Percentiles rank a stretch among this genome's conserved stretches.
These are phyloP conservation scores for Pythium aphanidermatum DNA, from an alignment of 352 stramenopile species.

Conservation along the genomic window DNA sequence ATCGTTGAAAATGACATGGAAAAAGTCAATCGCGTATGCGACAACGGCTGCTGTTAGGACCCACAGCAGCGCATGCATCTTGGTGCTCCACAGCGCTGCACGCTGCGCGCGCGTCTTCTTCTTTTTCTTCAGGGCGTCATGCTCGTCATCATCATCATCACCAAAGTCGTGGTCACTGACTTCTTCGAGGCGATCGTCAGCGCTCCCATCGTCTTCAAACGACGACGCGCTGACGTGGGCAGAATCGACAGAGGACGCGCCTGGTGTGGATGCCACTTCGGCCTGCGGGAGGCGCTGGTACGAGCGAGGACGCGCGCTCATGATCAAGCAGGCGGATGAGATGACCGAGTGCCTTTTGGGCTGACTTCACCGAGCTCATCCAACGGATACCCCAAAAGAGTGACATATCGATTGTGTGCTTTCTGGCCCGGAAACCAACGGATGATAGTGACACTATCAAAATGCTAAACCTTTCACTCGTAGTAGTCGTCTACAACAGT, in stretches of 20 bases:
- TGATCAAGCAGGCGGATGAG: conserved; percentile 2
- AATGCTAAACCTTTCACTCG: too few species aligned
- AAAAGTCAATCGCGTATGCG: conserved; percentile 65
- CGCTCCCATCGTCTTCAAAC: conserved; percentile 25
- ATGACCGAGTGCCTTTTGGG: background rate
- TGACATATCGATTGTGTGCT: background rate
- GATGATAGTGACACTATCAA: conserved; percentile 1
- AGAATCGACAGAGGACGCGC: conserved; percentile 3
- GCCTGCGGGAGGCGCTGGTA: conserved; percentile 53
- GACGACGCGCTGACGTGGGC: conserved; percentile 18
- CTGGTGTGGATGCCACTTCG: conserved; percentile 11
- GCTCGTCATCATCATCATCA: conserved; percentile 29
- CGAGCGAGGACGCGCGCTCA: conserved; percentile 32
- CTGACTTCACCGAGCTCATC: background rate
- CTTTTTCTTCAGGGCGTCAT: conserved; percentile 22
- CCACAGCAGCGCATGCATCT: conserved; percentile 73
- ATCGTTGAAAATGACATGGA: conserved; percentile 63
- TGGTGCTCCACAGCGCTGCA: conserved; percentile 57
- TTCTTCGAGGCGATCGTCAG: conserved; percentile 21
- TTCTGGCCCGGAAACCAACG: too few species aligned
- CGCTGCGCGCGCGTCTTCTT: conserved; percentile 31
- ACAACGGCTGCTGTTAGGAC: conserved; percentile 41
- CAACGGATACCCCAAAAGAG: conserved; percentile 5
- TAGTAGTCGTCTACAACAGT: too few species aligned
- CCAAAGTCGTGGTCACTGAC: conserved; percentile 24